Evolutionary conservation across 2,329 filamentous ascomycete genomes (phyloP).

Genomic region (Cladosporium cucumerinum): DNA sequence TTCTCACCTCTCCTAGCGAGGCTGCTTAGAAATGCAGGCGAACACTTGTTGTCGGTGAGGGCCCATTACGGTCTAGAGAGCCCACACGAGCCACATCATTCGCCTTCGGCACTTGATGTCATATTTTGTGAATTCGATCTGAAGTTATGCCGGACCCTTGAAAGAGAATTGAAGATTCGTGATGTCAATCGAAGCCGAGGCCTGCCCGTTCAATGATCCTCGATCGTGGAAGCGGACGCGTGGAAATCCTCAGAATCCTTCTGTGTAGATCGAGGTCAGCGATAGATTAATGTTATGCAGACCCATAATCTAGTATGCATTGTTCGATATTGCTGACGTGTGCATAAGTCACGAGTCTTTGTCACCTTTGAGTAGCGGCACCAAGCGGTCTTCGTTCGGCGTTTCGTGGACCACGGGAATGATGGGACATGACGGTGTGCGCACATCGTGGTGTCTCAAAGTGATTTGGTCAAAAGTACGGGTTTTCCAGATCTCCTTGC

Average conservation of each 20-base stretch:
- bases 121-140: constrained; percentile 6
- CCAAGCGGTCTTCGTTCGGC: neutral
- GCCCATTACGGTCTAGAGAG: constrained; percentile 5
- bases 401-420: neutral
- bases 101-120: constrained; percentile 15
- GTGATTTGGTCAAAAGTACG: neutral
- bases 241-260: neutral
- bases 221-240: neutral
- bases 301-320: neutral
- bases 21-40: constrained; percentile 14
- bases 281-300: neutral
- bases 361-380: neutral
- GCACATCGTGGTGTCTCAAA: neutral
- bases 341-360: neutral
- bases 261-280: neutral
- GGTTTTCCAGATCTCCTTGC: neutral
- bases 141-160: constrained; percentile 9
- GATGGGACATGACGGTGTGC: neutral
- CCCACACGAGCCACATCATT: neutral
- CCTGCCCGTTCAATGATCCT: neutral
- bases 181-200: neutral
- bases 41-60: constrained; percentile 13
- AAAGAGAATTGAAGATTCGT: neutral
- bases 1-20: neutral
- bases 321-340: neutral